Evolutionary conservation across 176 grass and related monocot genomes (phyloP).

Genomic region (bread wheat (Triticum aestivum)): DNA sequence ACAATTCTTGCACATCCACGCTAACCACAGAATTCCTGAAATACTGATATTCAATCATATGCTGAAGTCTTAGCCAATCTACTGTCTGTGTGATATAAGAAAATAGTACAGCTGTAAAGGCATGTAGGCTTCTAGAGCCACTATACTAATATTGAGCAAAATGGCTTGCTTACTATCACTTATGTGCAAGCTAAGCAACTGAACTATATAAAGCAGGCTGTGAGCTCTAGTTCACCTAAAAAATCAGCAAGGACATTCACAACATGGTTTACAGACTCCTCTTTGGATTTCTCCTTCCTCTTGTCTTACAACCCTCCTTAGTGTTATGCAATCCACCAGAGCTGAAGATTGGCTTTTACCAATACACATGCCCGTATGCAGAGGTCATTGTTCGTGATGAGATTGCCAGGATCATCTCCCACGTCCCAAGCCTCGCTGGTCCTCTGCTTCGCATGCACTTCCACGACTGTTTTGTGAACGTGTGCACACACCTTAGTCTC

Average conservation of each 20-base stretch:
- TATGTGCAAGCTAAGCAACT: constrained; percentile 51
- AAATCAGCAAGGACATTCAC: constrained; percentile 28
- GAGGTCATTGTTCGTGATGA: constrained; percentile 65
- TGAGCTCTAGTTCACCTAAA: constrained; percentile 28
- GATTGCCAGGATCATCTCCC: constrained; percentile 48
- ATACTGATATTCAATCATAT: constrained; percentile 22
- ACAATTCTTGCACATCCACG: constrained; percentile 12
- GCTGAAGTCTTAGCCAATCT: constrained; percentile 1
- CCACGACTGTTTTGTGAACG: constrained; percentile 93
- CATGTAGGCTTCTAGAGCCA: constrained; percentile 2
- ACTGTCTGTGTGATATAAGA: neutral
- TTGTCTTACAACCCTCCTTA: constrained; percentile 37
- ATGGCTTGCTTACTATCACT: constrained; percentile 30
- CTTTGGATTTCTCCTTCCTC: constrained; percentile 37
- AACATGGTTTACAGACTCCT: constrained; percentile 43
- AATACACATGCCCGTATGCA: constrained; percentile 58
- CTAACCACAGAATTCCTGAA: constrained; percentile 6
- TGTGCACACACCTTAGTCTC: constrained; percentile 28
- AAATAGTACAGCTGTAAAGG: constrained; percentile 16
- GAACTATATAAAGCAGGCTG: constrained; percentile 53
- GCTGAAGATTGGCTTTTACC: constrained; percentile 67
- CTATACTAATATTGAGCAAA: constrained; percentile 24
- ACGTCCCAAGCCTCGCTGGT: constrained; percentile 55
- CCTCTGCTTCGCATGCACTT: constrained; percentile 81
- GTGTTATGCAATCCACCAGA: constrained; percentile 40